Base-by-base conservation (phyloP, 2,329 filamentous ascomycete genomes). In the Shiraia bambusicola region DNA sequence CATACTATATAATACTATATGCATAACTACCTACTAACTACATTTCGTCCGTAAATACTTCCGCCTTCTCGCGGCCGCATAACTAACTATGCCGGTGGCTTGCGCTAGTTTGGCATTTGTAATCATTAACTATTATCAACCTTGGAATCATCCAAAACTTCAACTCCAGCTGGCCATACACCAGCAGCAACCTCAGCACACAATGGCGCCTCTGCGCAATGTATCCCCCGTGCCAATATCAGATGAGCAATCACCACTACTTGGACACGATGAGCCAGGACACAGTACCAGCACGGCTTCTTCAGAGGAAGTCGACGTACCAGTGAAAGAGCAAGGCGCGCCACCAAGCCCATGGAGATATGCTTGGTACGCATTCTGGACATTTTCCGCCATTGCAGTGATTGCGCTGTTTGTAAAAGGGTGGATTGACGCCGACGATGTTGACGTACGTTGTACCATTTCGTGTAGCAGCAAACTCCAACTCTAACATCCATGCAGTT, bases 341-440 rank as follows among this genome's bases (percentile, higher is more conserved):
- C 28, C 42, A 2, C 49, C 45, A 9, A 50, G 28, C 16, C 47
- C 41, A 16, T 55, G 57, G 40, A 31, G 36, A 4, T 58, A 59
- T 34, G 45, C 49, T 4, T 61, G 53, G 53, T 49, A 51, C 39
- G 51, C 44, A 0, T 27, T 52, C 5, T 37, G 45, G 15, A 39
- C 47, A 4, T 34, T 61, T 0, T 28, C 51, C 5, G 47, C 34
- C 2, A 49, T 54, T 22, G 30, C 51, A 1, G 9, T 54, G 4
- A 19, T 63, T 12, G 52, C 44, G 2, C 27, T 59, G 0, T 61
- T 63, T 16, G 44, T 61, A 2, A 59, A 60, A 37, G 59, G 52
- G 1, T 63, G 59, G 58, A 54, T 60, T 4, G 55, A 60, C 9
- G 46, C 58, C 0, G 58, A 59, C 16, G 59, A 63, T 39, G 55